These are phyloP conservation scores for Ilyonectria destructans DNA, from an alignment of 2,329 filamentous ascomycete genomes.

Conservation along the genomic window DNA sequence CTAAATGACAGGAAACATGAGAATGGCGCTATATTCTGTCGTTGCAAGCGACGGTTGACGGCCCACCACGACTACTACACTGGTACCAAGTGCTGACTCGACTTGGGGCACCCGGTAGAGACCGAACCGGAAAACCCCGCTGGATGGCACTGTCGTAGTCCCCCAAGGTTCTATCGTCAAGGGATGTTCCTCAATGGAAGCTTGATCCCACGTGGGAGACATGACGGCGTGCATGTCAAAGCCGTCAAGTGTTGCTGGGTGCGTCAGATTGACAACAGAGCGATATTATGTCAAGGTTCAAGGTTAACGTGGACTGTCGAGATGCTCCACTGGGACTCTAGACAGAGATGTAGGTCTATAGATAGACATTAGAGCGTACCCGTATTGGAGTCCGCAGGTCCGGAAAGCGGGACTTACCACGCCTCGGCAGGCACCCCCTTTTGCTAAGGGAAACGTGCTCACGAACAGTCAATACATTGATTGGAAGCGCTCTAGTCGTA, in stretches of 20 bases:
- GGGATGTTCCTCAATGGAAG: neutral
- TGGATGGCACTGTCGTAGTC: neutral
- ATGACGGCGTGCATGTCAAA: neutral
- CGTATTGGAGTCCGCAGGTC: no score
- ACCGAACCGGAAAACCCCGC: conserved; percentile 1
- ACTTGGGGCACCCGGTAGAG: neutral
- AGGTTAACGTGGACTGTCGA: neutral
- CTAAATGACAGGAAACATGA: conserved; percentile 1
- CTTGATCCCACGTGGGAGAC: neutral
- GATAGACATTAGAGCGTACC: neutral
- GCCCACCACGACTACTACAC: conserved; percentile 14
- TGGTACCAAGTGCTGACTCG: neutral
- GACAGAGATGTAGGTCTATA: neutral
- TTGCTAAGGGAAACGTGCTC: no score
- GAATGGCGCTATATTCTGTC: neutral
- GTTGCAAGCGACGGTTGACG: conserved; percentile 10
- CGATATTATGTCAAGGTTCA: conserved; percentile 7
- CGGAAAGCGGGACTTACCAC: neutral
- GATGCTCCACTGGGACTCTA: neutral
- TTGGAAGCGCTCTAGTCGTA: neutral
- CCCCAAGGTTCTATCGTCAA: neutral
- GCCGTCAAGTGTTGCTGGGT: neutral
- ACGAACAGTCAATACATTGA: neutral
- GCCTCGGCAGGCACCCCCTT: neutral
- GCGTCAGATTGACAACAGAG: neutral